A percentile compares a stretch with the other conserved stretches of the same genome.
Conservation (phyloP, 345 rosid species). For the Aethionema arabicum region DNA sequence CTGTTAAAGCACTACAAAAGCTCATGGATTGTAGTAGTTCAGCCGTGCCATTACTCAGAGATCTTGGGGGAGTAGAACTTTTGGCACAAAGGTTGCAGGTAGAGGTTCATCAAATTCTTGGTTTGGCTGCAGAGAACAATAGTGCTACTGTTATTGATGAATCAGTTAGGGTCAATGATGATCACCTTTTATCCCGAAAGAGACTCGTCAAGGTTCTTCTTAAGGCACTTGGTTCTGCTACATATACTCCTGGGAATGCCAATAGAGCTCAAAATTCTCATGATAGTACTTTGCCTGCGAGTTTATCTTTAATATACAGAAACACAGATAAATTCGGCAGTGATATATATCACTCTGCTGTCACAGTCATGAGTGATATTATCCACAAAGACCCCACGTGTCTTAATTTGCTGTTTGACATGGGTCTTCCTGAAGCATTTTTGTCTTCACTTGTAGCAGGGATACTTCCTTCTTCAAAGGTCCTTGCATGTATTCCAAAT, state of each 20-base stretch:
- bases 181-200: constrained; percentile 63
- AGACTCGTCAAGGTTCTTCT: constrained; percentile 89
- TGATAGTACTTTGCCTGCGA: constrained; percentile 71
- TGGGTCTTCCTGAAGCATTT: constrained; percentile 92
- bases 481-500: constrained; percentile 89
- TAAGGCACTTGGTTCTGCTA: constrained; percentile 96
- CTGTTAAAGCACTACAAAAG: constrained; percentile 88
- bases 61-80: constrained; percentile 90
- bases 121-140: constrained; percentile 48
- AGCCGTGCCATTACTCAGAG: constrained; percentile 81
- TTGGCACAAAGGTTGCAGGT: constrained; percentile 81
- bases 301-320: constrained; percentile 67
- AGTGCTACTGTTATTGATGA: constrained; percentile 62
- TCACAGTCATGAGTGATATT: constrained; percentile 94
- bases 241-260: constrained; percentile 72
- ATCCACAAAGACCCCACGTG: constrained; percentile 97
- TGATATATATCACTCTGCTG: constrained; percentile 90
- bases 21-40: constrained; percentile 96
- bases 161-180: constrained; percentile 54
- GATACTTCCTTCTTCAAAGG: constrained; percentile 88
- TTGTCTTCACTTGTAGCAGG: constrained; percentile 83
- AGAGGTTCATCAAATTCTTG: constrained; percentile 78
- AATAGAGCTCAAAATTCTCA: constrained; percentile 64
- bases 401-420: constrained; percentile 68
- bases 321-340: constrained; percentile 89